Evolutionary conservation across 2,329 filamentous ascomycete genomes (phyloP).

Genomic region (Pestalotiopsis sp.): DNA sequence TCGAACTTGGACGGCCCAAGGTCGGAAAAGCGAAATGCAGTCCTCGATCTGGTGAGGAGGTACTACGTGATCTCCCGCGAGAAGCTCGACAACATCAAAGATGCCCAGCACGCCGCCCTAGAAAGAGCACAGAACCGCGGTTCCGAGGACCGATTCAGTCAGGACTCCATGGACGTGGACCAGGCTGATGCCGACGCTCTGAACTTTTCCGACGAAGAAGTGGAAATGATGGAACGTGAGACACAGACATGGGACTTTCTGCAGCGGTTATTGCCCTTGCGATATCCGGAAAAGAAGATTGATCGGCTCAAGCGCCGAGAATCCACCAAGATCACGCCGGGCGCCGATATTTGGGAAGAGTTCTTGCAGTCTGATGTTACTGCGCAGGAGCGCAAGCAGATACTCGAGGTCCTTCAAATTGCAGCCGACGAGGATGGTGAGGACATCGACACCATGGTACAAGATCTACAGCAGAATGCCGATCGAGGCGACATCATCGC

Average conservation of each 20-base stretch:
- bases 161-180: slow-evolving; percentile 59
- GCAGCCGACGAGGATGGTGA: slow-evolving; percentile 67
- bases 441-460: slow-evolving; percentile 74
- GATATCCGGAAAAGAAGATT: slow-evolving; percentile 50
- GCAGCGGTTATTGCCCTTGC: slow-evolving; percentile 70
- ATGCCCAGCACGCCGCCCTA: slow-evolving; percentile 25
- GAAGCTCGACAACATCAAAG: slow-evolving; percentile 33
- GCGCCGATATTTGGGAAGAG: slow-evolving; percentile 58
- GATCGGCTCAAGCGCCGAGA: slow-evolving; percentile 37
- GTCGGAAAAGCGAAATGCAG: slow-evolving; percentile 62
- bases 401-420: slow-evolving; percentile 85
- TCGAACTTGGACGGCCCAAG: slow-evolving; percentile 48
- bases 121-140: not conserved
- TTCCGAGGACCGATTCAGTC: slow-evolving; percentile 24
- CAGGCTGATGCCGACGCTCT: slow-evolving; percentile 40
- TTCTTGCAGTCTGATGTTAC: slow-evolving; percentile 74
- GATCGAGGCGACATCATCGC: slow-evolving; percentile 81
- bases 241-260: slow-evolving; percentile 90
- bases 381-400: slow-evolving; percentile 76
- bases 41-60: slow-evolving; percentile 67
- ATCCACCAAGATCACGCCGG: slow-evolving; percentile 27
- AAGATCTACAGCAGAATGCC: slow-evolving; percentile 74
- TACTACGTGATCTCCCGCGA: slow-evolving; percentile 62
- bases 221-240: slow-evolving; percentile 76
- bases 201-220: slow-evolving; percentile 38